Evolutionary conservation across 2,329 filamentous ascomycete species (phyloP).

Genomic region (Celoporthe dispersa): DNA sequence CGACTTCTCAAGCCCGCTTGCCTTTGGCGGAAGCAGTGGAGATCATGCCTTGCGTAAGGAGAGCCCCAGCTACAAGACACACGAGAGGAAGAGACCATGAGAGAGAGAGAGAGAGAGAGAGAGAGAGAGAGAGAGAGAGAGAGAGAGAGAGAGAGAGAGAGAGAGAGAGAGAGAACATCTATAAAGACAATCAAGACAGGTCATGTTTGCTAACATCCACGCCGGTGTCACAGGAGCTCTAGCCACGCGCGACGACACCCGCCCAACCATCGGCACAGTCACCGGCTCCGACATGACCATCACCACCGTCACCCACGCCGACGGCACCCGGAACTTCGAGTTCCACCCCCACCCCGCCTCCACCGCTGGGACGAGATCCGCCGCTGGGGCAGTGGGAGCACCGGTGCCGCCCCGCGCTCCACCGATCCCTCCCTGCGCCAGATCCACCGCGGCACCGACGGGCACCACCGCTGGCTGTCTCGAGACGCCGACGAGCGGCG

Average conservation of each 20-base stretch:
- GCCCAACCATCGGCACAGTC: conserved; percentile 23
- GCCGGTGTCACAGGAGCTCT: conserved; percentile 9
- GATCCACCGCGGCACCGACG: conserved; percentile 26
- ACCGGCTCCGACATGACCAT: conserved; percentile 24
- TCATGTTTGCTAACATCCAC: conserved; percentile 10
- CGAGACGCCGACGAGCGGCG: conserved; percentile 39
- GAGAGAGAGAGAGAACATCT: no score
- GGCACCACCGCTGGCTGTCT: conserved; percentile 36
- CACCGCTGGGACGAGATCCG: conserved; percentile 35
- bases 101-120: neutral
- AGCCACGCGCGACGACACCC: conserved; percentile 6
- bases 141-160: no score
- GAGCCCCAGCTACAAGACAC: neutral
- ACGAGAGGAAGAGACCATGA: neutral
- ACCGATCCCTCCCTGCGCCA: conserved; percentile 29
- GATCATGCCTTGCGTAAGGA: conserved; percentile 21
- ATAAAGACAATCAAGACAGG: no score
- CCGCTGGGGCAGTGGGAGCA: conserved; percentile 9
- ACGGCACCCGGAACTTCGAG: conserved; percentile 20
- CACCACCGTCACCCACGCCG: conserved; percentile 19
- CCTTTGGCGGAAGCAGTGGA: conserved; percentile 3
- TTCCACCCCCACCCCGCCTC: conserved; percentile 28
- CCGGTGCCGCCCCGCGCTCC: conserved; percentile 17
- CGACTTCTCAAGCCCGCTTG: conserved; percentile 19
- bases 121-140: neutral